Evolutionary conservation across 306 rosid species (phyloP).

Genomic region (Ochetophila trinervis): DNA sequence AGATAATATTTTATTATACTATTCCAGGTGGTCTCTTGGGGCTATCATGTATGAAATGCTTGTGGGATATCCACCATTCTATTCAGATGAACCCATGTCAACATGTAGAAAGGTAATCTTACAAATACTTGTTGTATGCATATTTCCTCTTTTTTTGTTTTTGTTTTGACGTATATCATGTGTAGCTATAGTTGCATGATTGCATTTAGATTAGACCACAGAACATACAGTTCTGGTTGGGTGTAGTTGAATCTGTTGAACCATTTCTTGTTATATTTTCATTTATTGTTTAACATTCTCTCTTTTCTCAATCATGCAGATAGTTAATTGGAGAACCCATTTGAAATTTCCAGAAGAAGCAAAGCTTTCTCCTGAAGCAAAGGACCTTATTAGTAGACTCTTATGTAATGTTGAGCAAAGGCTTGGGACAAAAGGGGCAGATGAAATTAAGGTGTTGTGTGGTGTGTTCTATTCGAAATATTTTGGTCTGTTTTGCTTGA

Average conservation of each 20-base stretch:
- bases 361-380: slow-evolving; percentile 82
- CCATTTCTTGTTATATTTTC: slow-evolving; percentile 13
- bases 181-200: too few relatives aligned
- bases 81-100: slow-evolving; percentile 95
- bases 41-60: slow-evolving; percentile 99
- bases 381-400: slow-evolving; percentile 82
- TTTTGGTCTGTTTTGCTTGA: slow-evolving; percentile 22
- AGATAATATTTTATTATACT: slow-evolving; percentile 33
- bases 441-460: slow-evolving; percentile 96
- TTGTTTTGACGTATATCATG: neutral
- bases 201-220: neutral
- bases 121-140: slow-evolving; percentile 16
- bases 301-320: slow-evolving; percentile 50
- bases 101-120: slow-evolving; percentile 92
- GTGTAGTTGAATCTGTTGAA: neutral
- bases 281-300: slow-evolving; percentile 13
- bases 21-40: slow-evolving; percentile 93
- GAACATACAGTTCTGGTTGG: neutral
- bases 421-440: slow-evolving; percentile 95
- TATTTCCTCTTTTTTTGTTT: neutral
- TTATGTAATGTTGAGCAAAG: slow-evolving; percentile 93
- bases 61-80: slow-evolving; percentile 96
- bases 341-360: slow-evolving; percentile 99
- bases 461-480: slow-evolving; percentile 58
- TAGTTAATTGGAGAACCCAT: slow-evolving; percentile 95